Evolutionary conservation across 169 alveolate genomes (phyloP).

Genomic region (Cryptosporidium andersoni): DNA sequence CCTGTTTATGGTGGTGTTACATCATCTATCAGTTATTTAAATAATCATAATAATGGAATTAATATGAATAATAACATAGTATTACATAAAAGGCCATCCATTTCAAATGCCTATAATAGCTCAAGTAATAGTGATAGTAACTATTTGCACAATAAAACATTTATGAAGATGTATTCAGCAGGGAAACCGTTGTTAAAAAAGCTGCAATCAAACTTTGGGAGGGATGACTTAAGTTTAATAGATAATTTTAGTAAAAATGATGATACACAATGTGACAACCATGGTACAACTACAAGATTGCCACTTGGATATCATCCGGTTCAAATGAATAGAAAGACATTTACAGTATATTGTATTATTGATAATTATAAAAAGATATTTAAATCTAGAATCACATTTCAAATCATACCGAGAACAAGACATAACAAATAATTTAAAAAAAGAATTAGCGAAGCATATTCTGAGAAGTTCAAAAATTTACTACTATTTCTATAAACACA

Average conservation of each 20-base stretch:
- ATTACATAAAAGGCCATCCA: background rate
- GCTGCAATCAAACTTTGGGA: background rate
- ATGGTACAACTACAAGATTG: background rate
- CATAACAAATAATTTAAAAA: background rate
- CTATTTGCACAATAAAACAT: background rate
- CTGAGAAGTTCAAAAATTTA: background rate
- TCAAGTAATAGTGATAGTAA: background rate
- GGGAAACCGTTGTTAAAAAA: background rate
- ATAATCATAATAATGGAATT: background rate
- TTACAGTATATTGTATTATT: constrained; percentile 31
- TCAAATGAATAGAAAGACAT: constrained; percentile 42
- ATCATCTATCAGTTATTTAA: background rate
- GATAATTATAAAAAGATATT: constrained; percentile 9
- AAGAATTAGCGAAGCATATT: no score
- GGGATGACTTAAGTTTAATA: background rate
- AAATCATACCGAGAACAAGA: constrained; percentile 40
- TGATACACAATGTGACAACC: background rate
- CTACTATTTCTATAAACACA: background rate
- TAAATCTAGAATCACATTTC: constrained; percentile 52
- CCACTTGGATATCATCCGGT: constrained; percentile 18
- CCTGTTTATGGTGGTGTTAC: background rate
- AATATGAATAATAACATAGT: background rate
- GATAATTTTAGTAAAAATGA: background rate
- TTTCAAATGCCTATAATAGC: background rate
- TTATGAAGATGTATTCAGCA: background rate